Evolutionary conservation across 768 basidiomycete species (phyloP), one percentile per base, ranked within the genome.

Genomic region (Mycena venus): DNA sequence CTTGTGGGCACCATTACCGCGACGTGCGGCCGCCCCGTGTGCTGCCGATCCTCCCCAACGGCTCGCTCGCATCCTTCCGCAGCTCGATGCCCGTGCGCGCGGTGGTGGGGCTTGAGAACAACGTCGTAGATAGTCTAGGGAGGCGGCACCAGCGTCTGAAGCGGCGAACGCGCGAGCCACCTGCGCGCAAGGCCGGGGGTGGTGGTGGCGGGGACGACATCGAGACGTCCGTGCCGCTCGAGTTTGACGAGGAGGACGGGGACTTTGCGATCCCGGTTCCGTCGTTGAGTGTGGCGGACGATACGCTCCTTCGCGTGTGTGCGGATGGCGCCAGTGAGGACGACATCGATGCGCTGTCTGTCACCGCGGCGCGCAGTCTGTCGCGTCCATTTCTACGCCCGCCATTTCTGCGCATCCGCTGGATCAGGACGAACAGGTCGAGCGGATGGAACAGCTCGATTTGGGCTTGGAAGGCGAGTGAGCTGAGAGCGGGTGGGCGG

Each of bases 41-140:
- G 36, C 87, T 96, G 2, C 96, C 96, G 0, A 95, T 95, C 91
- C 87, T 93, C 42, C 96, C 95, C 0, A 97, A 97, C 86, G 82
- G 85, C 17, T 77, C 84, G 6, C 84, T 85, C 4, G 84, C 85
- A 62, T 84, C 84, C 5, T 86, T 88, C 68, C 82, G 85, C 23
- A 87, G 86, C 61, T 82, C 91, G 6, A 91, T 93, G 9, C 91
- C 91, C 1, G 91, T 93, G 27, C 85, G 90, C 7, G 86, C 85
- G 19, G 86, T 91, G 68, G 85, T 87, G 9, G 89, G 87, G 2
- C 79, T 91, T 42, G 87, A 86, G 5, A 89, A 90, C 61, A 89
- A 88, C 36, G 88, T 94, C 80, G 88, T 87, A 9, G 92, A 90
- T 79, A 87, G 93, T 0, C 74, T 95, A 23, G 91, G 89, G n/a